Percentiles rank a stretch among this genome's conserved stretches.
Evolutionary conservation across 1,284 basidiomycete species (phyloP).

Genomic region (Marasmius tenuissimus): DNA sequence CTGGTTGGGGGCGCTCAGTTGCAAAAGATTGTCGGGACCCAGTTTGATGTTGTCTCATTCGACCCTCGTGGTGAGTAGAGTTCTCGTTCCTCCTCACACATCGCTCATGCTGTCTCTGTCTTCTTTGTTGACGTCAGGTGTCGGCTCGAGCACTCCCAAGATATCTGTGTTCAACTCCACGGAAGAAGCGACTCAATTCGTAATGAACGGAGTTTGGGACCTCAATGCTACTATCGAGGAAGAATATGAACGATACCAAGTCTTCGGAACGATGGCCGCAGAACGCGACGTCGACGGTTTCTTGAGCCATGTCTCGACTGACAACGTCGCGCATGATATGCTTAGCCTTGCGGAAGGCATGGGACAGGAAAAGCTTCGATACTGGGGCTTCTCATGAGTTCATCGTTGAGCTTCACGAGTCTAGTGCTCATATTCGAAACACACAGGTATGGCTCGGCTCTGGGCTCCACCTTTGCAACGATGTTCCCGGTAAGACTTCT

Average conservation of each 20-base stretch:
- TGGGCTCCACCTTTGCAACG: slow-evolving; percentile 45
- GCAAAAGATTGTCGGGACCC: slow-evolving; percentile 37
- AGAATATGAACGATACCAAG: slow-evolving; percentile 28
- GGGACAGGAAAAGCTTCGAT: slow-evolving; percentile 45
- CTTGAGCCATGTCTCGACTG: slow-evolving; percentile 37
- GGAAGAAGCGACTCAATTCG: slow-evolving; percentile 31
- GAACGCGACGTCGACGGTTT: slow-evolving; percentile 31
- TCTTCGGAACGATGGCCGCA: slow-evolving; percentile 27
- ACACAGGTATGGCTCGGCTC: slow-evolving; percentile 42
- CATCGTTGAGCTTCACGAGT: too few species aligned
- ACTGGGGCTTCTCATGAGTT: slow-evolving; percentile 54
- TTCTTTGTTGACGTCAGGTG: slow-evolving; percentile 18
- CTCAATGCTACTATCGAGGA: slow-evolving; percentile 21
- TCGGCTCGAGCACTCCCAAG: slow-evolving; percentile 32
- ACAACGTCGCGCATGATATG: slow-evolving; percentile 50
- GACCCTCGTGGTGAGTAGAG: slow-evolving; percentile 38
- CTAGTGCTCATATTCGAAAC: neutral
- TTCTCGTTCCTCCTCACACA: too few species aligned
- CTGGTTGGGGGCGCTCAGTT: slow-evolving; percentile 26
- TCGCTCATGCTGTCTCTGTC: too few species aligned
- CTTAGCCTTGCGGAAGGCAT: slow-evolving; percentile 42
- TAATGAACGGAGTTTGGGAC: slow-evolving; percentile 13
- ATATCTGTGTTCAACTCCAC: slow-evolving; percentile 31
- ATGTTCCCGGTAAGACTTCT: slow-evolving; percentile 43
- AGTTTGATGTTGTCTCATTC: slow-evolving; percentile 50